Conservation (phyloP, 1,139 yeast genomes). For the Protomyces macrosporus region DNA sequence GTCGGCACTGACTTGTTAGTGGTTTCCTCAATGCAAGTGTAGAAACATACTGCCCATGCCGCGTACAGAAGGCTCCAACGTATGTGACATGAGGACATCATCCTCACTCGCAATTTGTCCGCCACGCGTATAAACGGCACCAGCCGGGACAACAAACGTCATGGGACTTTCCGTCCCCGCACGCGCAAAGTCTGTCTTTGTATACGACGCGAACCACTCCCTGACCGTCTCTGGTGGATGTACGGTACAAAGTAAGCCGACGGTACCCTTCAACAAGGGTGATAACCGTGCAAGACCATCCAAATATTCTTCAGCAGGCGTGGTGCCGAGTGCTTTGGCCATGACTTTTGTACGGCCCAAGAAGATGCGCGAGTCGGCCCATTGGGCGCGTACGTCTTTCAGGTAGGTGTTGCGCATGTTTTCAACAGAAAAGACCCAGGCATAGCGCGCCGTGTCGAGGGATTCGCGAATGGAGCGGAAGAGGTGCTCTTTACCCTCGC, state of each 20-base stretch:
- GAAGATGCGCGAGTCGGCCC: slow-evolving; percentile 70
- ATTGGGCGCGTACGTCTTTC: slow-evolving; percentile 84
- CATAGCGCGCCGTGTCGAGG: slow-evolving; percentile 65
- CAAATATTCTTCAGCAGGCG: slow-evolving; percentile 82
- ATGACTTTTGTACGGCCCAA: slow-evolving; percentile 91
- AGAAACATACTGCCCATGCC: slow-evolving; percentile 52
- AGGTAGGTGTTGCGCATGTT: slow-evolving; percentile 94
- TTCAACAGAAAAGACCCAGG: slow-evolving; percentile 77
- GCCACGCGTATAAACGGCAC: slow-evolving; percentile 88
- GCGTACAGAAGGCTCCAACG: slow-evolving; percentile 87
- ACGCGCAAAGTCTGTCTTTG: slow-evolving; percentile 78
- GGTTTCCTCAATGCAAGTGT: not conserved
- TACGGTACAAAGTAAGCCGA: slow-evolving; percentile 83
- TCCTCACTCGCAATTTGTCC: slow-evolving; percentile 86
- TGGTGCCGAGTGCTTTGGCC: slow-evolving; percentile 84
- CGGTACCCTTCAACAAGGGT: slow-evolving; percentile 56
- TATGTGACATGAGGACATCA: slow-evolving; percentile 94
- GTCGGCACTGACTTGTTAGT: slow-evolving; percentile 55
- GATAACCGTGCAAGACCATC: slow-evolving; percentile 72
- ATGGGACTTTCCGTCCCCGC: slow-evolving; percentile 82
- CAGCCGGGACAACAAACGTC: slow-evolving; percentile 79
- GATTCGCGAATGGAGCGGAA: slow-evolving; percentile 84
- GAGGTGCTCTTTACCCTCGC: slow-evolving; percentile 82
- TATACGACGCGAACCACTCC: slow-evolving; percentile 73
- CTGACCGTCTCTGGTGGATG: slow-evolving; percentile 79